Evolutionary conservation across 2,329 filamentous ascomycete genomes (phyloP).

Genomic region (Botrytis squamosa): DNA sequence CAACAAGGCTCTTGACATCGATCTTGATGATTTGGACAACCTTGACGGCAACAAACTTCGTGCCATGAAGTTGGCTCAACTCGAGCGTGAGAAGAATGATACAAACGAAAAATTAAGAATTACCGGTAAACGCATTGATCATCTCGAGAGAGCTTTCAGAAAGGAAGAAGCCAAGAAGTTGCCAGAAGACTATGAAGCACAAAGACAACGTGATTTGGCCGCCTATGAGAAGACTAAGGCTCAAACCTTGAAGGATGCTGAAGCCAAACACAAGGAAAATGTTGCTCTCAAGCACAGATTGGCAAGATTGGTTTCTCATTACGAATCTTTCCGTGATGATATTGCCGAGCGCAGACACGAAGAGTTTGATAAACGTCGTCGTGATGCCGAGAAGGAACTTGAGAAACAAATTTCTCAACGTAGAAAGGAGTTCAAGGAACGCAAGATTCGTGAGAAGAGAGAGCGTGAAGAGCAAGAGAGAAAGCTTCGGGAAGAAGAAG

Average conservation of each 20-base stretch:
- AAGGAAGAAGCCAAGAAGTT: conserved; percentile 95
- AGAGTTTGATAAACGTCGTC: conserved; percentile 93
- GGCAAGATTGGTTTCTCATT: conserved; percentile 76
- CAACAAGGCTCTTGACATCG: conserved; percentile 72
- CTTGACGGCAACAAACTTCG: conserved; percentile 88
- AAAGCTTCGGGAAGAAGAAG: conserved; percentile 77
- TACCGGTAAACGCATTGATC: conserved; percentile 93
- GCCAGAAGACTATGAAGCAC: conserved; percentile 76
- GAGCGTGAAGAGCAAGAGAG: conserved; percentile 84
- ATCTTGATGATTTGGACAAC: conserved; percentile 77
- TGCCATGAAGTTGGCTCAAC: conserved; percentile 89
- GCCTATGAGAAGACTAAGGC: conserved; percentile 78
- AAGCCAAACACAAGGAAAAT: conserved; percentile 87
- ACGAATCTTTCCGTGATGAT: conserved; percentile 78
- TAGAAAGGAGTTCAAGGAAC: conserved; percentile 84
- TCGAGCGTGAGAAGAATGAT: conserved; percentile 98
- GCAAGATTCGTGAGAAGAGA: conserved; percentile 75
- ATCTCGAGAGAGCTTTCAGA: conserved; percentile 93
- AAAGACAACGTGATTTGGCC: conserved; percentile 74
- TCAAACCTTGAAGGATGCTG: conserved; percentile 75
- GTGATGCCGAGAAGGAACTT: conserved; percentile 86
- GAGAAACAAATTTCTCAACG: conserved; percentile 87
- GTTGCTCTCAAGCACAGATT: conserved; percentile 93
- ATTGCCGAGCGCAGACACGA: conserved; percentile 86
- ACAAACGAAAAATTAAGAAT: conserved; percentile 87